These are phyloP conservation scores for Wallacemonas sp. DNA, from an alignment of 208 protist genomes.

Conservation along the genomic window DNA sequence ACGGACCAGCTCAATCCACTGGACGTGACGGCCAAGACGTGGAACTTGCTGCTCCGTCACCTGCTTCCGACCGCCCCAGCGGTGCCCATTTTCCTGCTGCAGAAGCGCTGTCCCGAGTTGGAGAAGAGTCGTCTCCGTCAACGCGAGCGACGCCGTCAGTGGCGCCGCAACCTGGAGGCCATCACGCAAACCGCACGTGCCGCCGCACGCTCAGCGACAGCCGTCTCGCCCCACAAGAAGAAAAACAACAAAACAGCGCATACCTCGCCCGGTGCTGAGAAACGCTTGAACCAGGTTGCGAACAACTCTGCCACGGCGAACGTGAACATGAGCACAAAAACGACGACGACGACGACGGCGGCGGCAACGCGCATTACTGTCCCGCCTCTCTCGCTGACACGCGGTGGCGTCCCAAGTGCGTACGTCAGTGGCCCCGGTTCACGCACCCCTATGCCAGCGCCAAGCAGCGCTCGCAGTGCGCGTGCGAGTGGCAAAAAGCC, in stretches of 20 bases:
- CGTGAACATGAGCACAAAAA: too few relatives aligned
- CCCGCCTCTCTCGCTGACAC: too few relatives aligned
- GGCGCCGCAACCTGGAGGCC: constrained; percentile 10
- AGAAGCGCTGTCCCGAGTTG: constrained; percentile 24
- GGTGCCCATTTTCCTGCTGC: constrained; percentile 69
- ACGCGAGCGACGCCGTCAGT: not conserved
- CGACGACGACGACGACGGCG: too few relatives aligned
- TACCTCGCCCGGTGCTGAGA: too few relatives aligned
- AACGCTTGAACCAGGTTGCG: too few relatives aligned
- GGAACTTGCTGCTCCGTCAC: constrained; percentile 62
- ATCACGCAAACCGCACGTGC: not conserved
- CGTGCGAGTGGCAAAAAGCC: not conserved
- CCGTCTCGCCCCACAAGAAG: not conserved
- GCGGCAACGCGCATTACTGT: too few relatives aligned
- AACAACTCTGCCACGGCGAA: too few relatives aligned
- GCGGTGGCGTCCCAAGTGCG: too few relatives aligned
- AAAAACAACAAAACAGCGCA: too few relatives aligned
- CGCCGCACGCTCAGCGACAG: not conserved
- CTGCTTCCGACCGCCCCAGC: constrained; percentile 70
- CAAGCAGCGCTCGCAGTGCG: too few relatives aligned
- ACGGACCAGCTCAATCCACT: constrained; percentile 52
- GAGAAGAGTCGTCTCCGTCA: constrained; percentile 9
- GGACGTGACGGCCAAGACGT: constrained; percentile 38
- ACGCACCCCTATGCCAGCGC: too few relatives aligned
- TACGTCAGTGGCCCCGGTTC: too few relatives aligned